phyloP scores from a whole-genome alignment of 1,284 basidiomycete species.

The Ceratobasidium papillatum region DNA sequence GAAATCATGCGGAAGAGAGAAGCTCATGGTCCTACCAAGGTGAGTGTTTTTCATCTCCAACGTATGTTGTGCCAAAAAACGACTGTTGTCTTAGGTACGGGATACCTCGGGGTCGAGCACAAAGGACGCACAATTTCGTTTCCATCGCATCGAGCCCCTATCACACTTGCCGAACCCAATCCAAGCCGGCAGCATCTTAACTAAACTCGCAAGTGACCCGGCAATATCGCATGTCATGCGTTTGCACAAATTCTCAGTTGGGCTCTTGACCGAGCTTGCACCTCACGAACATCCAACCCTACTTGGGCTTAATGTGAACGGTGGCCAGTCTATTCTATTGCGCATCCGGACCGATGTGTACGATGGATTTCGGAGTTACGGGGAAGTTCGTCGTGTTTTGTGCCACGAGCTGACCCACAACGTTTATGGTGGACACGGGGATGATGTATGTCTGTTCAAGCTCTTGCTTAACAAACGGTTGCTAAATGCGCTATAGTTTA shows the following conservation, averaged over 20 bases:
- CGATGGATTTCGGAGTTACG: constrained; percentile 74
- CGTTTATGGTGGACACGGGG: constrained; percentile 72
- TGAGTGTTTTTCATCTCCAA: constrained; percentile 48
- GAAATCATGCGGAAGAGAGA: constrained; percentile 67
- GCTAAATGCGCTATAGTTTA: constrained; percentile 60
- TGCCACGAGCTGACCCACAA: constrained; percentile 83
- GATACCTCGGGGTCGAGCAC: constrained; percentile 46
- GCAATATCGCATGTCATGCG: constrained; percentile 75
- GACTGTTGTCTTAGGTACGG: constrained; percentile 24
- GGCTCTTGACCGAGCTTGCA: constrained; percentile 74
- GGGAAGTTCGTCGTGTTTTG: constrained; percentile 69
- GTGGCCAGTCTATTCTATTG: constrained; percentile 63
- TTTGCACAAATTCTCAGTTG: constrained; percentile 69
- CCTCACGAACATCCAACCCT: constrained; percentile 76
- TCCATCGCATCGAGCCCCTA: constrained; percentile 69
- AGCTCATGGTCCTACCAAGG: constrained; percentile 66
- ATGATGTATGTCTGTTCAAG: constrained; percentile 62
- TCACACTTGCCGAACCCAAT: constrained; percentile 69
- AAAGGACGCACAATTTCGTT: constrained; percentile 61
- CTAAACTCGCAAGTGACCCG: constrained; percentile 69
- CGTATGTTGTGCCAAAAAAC: constrained; percentile 47
- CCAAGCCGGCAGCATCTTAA: constrained; percentile 62
- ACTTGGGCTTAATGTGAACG: constrained; percentile 68
- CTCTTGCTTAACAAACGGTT: background rate
- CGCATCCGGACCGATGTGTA: constrained; percentile 73